These are phyloP conservation scores for Kalaharituber pfeilii DNA, from an alignment of 2,329 filamentous ascomycete genomes.

Conservation along the genomic window DNA sequence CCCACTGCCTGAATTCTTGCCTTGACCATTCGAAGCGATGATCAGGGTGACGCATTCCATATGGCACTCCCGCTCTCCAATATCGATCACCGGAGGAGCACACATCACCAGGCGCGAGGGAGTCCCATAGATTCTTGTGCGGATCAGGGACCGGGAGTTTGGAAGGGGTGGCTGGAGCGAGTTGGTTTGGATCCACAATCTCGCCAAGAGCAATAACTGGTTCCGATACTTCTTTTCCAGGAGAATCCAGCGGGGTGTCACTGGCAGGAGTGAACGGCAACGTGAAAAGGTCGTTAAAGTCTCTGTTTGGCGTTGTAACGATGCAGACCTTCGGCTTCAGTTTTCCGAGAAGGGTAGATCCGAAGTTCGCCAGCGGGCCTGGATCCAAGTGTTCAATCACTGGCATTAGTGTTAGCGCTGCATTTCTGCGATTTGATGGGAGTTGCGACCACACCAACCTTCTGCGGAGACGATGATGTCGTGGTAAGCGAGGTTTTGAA, in stretches of 20 bases:
- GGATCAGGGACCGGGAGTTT: neutral
- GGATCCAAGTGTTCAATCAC: conserved; percentile 23
- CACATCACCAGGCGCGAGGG: neutral
- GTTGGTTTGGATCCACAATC: neutral
- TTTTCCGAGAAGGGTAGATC: conserved; percentile 17
- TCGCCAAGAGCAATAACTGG: neutral
- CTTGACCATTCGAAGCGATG: conserved; percentile 23
- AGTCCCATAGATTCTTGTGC: neutral
- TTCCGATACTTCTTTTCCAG: neutral
- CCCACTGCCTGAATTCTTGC: conserved; percentile 20
- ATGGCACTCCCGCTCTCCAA: conserved; percentile 12
- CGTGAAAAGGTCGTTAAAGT: conserved; percentile 22
- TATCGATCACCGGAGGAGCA: conserved; percentile 1
- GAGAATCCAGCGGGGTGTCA: neutral
- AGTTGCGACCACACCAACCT: conserved; percentile 9
- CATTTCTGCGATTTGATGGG: neutral
- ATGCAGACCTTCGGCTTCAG: conserved; percentile 20
- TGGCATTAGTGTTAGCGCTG: conserved; percentile 2
- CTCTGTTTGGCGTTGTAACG: conserved; percentile 22
- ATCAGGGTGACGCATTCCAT: conserved; percentile 22
- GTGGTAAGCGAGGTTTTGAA: conserved; percentile 13
- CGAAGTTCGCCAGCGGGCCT: conserved; percentile 17
- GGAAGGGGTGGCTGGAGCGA: neutral
- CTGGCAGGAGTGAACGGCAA: conserved; percentile 15
- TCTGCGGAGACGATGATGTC: conserved; percentile 22